Evolutionary conservation across 73 alveolate genomes (phyloP).

Genomic region (Diophrys appendiculata): DNA sequence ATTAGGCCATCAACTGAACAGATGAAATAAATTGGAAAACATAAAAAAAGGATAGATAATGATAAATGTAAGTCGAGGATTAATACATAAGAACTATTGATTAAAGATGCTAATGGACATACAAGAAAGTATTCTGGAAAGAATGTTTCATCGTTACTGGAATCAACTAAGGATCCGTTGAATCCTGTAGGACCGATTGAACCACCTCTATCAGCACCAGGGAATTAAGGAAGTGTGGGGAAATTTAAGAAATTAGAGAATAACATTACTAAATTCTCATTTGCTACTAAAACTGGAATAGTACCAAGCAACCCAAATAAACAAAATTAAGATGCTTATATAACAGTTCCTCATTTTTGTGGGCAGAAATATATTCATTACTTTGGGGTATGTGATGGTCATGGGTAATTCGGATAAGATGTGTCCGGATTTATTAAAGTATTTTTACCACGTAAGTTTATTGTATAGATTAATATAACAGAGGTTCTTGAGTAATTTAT

Average conservation of each 20-base stretch:
- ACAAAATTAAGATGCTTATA: constrained; percentile 56
- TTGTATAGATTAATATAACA: neutral
- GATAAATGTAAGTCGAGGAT: too few relatives aligned
- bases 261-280: constrained; percentile 52
- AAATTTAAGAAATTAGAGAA: constrained; percentile 10
- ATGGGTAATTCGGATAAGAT: constrained; percentile 80
- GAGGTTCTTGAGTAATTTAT: neutral
- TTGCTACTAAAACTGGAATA: constrained; percentile 65
- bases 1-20: neutral
- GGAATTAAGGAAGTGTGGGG: neutral
- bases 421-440: constrained; percentile 59
- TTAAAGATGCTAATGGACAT: neutral
- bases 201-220: neutral
- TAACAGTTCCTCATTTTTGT: constrained; percentile 46
- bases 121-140: too few relatives aligned
- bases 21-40: too few relatives aligned
- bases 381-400: constrained; percentile 91
- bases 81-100: neutral
- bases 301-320: constrained; percentile 45
- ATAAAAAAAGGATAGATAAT: too few relatives aligned
- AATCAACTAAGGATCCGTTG: too few relatives aligned
- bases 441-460: neutral
- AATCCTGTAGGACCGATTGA: too few relatives aligned
- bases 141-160: too few relatives aligned
- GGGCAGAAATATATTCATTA: constrained; percentile 44